Base-by-base conservation (phyloP, 2,329 filamentous ascomycete genomes). In the Nannizziopsis arthrosporioides region DNA sequence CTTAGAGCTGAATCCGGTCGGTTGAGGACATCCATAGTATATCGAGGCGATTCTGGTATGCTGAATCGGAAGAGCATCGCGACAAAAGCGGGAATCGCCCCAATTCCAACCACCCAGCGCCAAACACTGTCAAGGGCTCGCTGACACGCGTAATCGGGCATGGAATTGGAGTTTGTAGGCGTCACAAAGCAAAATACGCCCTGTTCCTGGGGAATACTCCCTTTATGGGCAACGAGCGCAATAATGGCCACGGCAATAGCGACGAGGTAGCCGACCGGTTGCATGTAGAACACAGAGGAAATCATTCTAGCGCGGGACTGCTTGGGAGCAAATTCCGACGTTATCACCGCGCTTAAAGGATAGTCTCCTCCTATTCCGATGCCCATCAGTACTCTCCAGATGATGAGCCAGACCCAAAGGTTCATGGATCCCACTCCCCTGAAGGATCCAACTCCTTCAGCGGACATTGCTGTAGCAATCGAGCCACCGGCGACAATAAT, bases 201-300 rank as follows among this genome's bases (percentile, higher is more conserved):
- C 7, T 34, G 44, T 2, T 15, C 39, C 1, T 47, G 44, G 6
- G 44, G 36, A 11, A 47, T 30, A 14, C 44, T 40, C 19, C 27
- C 44, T 12, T 37, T 22, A 32, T 48, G 42, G 11, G 17, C 43
- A 18, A 43, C 30, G 1, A 27, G 42, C 11, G 38, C 8, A n/a
- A 27, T n/a, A 27, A 36, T 39, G 37, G 32, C 82, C 54, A 92
- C 73, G 19, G 90, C 77, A 39, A 84, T 84, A 43, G 82, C 85
- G 18, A 72, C 73, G 47, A 90, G 80, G 65, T 92, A 85, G 14
- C 85, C 85, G 44, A 92, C 75, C 54, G 85, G 85, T 64, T 93
- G 85, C 83, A 89, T 89, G 56, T 85, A 84, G 59, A 92, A 92
- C 45, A 92, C 85, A 11, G 84, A 74, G 22, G 79, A n/a, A 22